phyloP scores from a whole-genome alignment of 2,329 filamentous ascomycete species.

The Tricladium varicosporioides region DNA sequence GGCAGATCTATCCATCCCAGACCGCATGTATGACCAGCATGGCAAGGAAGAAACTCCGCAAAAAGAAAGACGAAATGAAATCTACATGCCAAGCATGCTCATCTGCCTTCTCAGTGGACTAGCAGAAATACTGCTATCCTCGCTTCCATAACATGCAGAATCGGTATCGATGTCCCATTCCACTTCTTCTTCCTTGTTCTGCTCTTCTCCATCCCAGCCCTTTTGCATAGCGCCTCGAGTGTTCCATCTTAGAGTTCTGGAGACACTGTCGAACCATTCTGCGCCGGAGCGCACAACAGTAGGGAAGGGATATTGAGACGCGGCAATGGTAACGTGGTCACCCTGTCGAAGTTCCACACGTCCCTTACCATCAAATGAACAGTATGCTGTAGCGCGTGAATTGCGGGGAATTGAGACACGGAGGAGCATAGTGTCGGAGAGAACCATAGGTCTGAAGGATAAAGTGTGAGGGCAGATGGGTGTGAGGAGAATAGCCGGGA shows the following conservation, averaged over 20 bases:
- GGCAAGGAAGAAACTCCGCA: neutral
- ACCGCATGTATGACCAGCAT: slow-evolving; percentile 8
- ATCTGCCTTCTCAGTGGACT: slow-evolving; percentile 71
- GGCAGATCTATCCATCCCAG: neutral
- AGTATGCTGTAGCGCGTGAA: slow-evolving; percentile 91
- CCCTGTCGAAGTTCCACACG: slow-evolving; percentile 90
- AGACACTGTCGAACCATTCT: slow-evolving; percentile 97
- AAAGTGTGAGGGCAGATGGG: slow-evolving; percentile 97
- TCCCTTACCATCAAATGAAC: slow-evolving; percentile 95
- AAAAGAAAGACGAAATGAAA: neutral
- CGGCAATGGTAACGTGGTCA: slow-evolving; percentile 93
- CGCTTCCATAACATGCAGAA: slow-evolving; percentile 66
- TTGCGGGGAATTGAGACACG: slow-evolving; percentile 82
- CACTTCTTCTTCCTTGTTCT: slow-evolving; percentile 47
- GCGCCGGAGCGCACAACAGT: slow-evolving; percentile 86
- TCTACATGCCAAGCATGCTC: slow-evolving; percentile 65
- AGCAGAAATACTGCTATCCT: slow-evolving; percentile 66
- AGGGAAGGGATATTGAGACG: slow-evolving; percentile 94
- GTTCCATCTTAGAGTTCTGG: slow-evolving; percentile 91
- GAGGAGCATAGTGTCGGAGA: slow-evolving; percentile 90
- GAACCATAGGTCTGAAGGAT: slow-evolving; percentile 95
- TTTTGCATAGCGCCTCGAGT: slow-evolving; percentile 90
- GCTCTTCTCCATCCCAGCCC: slow-evolving; percentile 59
- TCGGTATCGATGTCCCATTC: slow-evolving; percentile 97
- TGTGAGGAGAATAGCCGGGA: slow-evolving; percentile 92